Conservation (phyloP, 2,329 filamentous ascomycete genomes). For the Fonsecaea erecta region DNA sequence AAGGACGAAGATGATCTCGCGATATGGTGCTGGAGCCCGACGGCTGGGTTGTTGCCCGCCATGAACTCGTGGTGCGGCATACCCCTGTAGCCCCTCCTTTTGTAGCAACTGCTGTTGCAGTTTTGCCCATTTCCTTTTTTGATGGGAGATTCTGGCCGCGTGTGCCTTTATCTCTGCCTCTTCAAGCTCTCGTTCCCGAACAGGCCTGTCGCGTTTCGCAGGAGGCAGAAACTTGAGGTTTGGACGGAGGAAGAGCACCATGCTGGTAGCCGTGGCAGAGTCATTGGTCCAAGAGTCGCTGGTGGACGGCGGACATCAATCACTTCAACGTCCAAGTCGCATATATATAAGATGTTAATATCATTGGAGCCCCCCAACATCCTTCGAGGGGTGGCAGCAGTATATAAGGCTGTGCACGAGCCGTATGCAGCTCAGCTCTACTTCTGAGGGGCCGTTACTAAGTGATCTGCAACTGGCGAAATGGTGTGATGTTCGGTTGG, state of each 20-base stretch:
- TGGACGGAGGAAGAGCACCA: not conserved
- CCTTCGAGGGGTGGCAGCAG: not conserved
- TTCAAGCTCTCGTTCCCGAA: conserved; percentile 6
- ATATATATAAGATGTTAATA: not conserved
- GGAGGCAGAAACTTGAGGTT: conserved; percentile 8
- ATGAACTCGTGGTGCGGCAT: not conserved
- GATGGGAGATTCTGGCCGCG: conserved; percentile 13
- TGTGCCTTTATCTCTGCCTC: conserved; percentile 11
- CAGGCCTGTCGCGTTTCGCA: not conserved
- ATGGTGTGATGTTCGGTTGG: not conserved
- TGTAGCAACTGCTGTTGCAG: conserved; percentile 6
- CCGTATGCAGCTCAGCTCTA: not conserved
- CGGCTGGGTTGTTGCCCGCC: not conserved
- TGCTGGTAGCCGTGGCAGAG: not conserved
- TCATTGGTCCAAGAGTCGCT: not conserved
- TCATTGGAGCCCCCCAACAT: not conserved
- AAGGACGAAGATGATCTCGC: conserved; percentile 5
- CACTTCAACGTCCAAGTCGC: not conserved
- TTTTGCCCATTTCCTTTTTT: conserved; percentile 5
- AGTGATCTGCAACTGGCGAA: not conserved
- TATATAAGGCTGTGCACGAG: not conserved
- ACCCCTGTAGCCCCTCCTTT: conserved; percentile 1
- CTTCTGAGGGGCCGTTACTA: not conserved
- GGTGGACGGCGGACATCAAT: not conserved
- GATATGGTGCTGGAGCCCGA: not conserved